Percentiles rank a stretch among this genome's conserved stretches.
These are phyloP conservation scores for Hanseniaspora thailandica DNA, from an alignment of 805 yeast species.

Conservation along the genomic window DNA sequence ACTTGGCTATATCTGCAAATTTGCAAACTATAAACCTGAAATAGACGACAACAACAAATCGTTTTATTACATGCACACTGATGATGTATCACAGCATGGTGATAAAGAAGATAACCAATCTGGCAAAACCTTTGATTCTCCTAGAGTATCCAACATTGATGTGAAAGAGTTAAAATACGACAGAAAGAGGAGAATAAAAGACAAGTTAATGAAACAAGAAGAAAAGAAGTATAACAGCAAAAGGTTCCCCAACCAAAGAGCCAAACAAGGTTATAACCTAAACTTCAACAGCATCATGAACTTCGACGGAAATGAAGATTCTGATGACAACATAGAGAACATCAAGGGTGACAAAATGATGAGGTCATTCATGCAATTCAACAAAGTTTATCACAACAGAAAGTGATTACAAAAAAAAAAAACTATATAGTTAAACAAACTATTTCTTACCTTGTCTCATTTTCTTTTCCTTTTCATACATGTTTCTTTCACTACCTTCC, in stretches of 20 bases:
- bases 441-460: constrained; percentile 41
- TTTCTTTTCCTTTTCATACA: constrained; percentile 76
- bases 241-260: not conserved
- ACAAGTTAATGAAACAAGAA: constrained; percentile 2
- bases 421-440: not conserved
- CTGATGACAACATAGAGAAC: not conserved
- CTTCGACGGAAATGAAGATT: not conserved
- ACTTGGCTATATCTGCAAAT: constrained; percentile 83
- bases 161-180: constrained; percentile 9
- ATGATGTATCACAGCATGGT: constrained; percentile 16
- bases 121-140: constrained; percentile 7
- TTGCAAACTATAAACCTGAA: constrained; percentile 70
- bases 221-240: not conserved
- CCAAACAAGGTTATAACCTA: not conserved
- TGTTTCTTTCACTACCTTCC: constrained; percentile 91
- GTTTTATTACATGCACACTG: constrained; percentile 15
- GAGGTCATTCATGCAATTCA: constrained; percentile 14
- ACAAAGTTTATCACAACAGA: not conserved
- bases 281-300: not conserved
- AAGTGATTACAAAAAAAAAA: not conserved
- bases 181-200: constrained; percentile 11
- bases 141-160: not conserved
- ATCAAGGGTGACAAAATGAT: constrained; percentile 7
- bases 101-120: constrained; percentile 15
- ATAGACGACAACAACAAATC: constrained; percentile 15